Evolutionary conservation across 352 stramenopile genomes (phyloP).

Genomic region (Phytophthora hibernalis): DNA sequence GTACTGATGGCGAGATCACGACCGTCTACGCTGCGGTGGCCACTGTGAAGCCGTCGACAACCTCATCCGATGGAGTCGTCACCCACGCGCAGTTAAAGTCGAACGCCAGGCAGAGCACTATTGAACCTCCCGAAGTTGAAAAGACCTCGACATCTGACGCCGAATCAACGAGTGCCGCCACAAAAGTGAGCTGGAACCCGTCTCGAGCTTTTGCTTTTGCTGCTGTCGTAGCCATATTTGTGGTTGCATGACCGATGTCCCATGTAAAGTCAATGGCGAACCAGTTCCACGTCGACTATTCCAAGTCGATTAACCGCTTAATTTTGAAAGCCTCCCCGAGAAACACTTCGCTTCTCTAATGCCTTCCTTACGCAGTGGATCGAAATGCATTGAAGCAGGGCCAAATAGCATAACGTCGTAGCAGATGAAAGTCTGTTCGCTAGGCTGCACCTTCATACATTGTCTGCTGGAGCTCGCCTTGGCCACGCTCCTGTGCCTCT

Average conservation of each 20-base stretch:
- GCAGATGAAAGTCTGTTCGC: constrained; percentile 13
- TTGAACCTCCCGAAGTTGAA: not conserved
- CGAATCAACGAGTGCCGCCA: constrained; percentile 9
- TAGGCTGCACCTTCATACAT: constrained; percentile 4
- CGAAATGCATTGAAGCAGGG: constrained; percentile 6
- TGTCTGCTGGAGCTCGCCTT: not conserved
- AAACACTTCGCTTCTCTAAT: not conserved
- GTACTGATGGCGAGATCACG: constrained; percentile 6
- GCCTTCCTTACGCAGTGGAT: not conserved
- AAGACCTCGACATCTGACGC: constrained; percentile 13
- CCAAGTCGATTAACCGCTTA: not conserved
- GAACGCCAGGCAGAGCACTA: constrained; percentile 5
- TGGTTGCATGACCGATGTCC: constrained; percentile 10
- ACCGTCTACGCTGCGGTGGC: constrained; percentile 4
- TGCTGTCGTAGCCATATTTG: constrained; percentile 1
- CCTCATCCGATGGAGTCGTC: constrained; percentile 1
- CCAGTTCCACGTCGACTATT: not conserved
- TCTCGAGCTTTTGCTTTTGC: not conserved
- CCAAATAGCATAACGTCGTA: constrained; percentile 26
- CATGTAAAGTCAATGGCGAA: not conserved
- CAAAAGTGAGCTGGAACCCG: not conserved
- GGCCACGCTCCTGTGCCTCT: not conserved
- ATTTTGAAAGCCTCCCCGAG: constrained; percentile 7
- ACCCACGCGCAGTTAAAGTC: not conserved
- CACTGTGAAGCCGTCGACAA: constrained; percentile 9